Evolutionary conservation across 768 basidiomycete genomes (phyloP).

Genomic region (Harrya chromipes): DNA sequence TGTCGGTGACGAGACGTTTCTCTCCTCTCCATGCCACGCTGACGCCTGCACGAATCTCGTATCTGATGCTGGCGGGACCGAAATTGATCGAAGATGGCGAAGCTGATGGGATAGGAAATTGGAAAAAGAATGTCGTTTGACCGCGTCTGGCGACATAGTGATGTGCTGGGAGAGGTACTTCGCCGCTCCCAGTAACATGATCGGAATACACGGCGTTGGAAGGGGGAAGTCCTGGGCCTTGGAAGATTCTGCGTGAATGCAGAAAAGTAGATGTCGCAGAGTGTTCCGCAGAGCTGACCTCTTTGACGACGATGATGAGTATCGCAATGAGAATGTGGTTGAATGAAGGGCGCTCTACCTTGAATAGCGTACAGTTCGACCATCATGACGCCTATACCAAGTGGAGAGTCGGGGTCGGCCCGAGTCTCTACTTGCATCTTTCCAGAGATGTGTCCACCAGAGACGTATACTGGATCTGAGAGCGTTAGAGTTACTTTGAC

Average conservation of each 20-base stretch:
- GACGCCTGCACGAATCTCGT: conserved; percentile 71
- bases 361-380: conserved; percentile 74
- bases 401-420: conserved; percentile 56
- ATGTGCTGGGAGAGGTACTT: conserved; percentile 57
- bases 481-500: conserved; percentile 65
- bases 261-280: conserved; percentile 78
- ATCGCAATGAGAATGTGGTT: neutral
- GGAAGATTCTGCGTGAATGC: conserved; percentile 67
- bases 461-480: conserved; percentile 58
- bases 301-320: conserved; percentile 38
- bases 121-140: conserved; percentile 75
- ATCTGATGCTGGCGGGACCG: conserved; percentile 63
- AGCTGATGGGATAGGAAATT: conserved; percentile 63
- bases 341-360: conserved; percentile 38
- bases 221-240: conserved; percentile 77
- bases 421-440: conserved; percentile 80
- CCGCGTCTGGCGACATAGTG: conserved; percentile 77
- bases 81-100: conserved; percentile 73
- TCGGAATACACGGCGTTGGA: conserved; percentile 78
- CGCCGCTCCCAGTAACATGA: conserved; percentile 45
- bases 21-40: conserved; percentile 77
- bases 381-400: conserved; percentile 74
- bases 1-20: conserved; percentile 62
- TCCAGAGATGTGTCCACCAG: conserved; percentile 64
- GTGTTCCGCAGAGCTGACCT: conserved; percentile 73